phyloP scores from a whole-genome alignment of 2,329 filamentous ascomycete species.

The Ophiosphaerella herpotricha region DNA sequence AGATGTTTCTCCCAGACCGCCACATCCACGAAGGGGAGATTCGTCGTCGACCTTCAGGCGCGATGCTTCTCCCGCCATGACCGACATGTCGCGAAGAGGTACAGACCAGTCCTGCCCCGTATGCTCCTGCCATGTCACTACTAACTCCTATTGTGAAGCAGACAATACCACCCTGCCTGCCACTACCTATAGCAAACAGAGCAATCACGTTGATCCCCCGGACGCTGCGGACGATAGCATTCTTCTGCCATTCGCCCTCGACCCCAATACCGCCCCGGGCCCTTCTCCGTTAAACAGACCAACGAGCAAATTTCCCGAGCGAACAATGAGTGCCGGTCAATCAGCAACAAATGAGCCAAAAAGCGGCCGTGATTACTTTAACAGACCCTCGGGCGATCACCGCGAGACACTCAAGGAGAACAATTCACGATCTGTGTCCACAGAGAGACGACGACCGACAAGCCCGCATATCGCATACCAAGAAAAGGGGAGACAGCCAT shows the following conservation, averaged over 20 bases:
- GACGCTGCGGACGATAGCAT: slow-evolving; percentile 63
- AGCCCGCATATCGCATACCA: slow-evolving; percentile 93
- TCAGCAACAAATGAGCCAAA: slow-evolving; percentile 30
- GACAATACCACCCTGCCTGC: slow-evolving; percentile 73
- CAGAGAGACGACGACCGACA: slow-evolving; percentile 50
- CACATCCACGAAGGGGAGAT: slow-evolving; percentile 40
- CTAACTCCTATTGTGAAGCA: slow-evolving; percentile 28
- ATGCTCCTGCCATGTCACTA: background rate
- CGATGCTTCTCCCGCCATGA: slow-evolving; percentile 43
- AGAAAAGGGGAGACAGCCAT: slow-evolving; percentile 73
- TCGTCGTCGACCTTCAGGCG: slow-evolving; percentile 45
- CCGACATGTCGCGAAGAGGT: slow-evolving; percentile 44
- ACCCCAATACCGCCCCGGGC: slow-evolving; percentile 53
- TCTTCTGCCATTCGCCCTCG: slow-evolving; percentile 57
- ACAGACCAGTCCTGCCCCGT: slow-evolving; percentile 4
- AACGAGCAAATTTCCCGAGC: slow-evolving; percentile 35
- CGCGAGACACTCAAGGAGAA: slow-evolving; percentile 50
- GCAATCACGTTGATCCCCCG: slow-evolving; percentile 70
- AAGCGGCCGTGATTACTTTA: slow-evolving; percentile 52
- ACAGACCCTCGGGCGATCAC: slow-evolving; percentile 40
- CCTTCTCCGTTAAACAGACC: slow-evolving; percentile 45
- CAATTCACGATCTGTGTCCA: slow-evolving; percentile 52
- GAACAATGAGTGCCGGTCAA: slow-evolving; percentile 21
- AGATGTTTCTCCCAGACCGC: slow-evolving; percentile 66
- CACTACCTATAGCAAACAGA: slow-evolving; percentile 73